These are phyloP conservation scores for Mycena epipterygia DNA, from an alignment of 768 basidiomycete species.

Conservation along the genomic window DNA sequence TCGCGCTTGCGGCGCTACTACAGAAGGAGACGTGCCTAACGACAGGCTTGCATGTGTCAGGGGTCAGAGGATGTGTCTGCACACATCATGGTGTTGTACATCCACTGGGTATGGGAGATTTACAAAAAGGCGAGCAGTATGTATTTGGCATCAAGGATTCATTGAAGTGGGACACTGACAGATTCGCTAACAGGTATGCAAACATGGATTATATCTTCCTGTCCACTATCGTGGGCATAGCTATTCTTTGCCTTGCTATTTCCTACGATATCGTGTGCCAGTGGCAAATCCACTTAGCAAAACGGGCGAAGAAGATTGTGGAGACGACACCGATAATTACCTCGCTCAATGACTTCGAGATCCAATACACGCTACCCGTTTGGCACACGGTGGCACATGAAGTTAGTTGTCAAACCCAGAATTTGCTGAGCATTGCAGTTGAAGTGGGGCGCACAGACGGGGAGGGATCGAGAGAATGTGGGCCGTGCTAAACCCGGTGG, in stretches of 20 bases:
- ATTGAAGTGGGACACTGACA: neutral
- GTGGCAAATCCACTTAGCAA: constrained; percentile 20
- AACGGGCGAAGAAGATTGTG: constrained; percentile 5
- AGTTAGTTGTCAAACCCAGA: constrained; percentile 17
- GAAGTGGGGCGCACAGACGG: constrained; percentile 29
- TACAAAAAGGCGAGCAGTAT: constrained; percentile 41
- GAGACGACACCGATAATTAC: neutral
- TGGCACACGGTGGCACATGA: constrained; percentile 38
- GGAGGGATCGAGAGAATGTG: constrained; percentile 42
- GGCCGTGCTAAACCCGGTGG: constrained; percentile 40
- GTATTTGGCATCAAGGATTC: neutral
- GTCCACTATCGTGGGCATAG: constrained; percentile 16
- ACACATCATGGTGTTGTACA: constrained; percentile 34
- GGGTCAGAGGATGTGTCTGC: constrained; percentile 29
- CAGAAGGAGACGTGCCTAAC: constrained; percentile 36
- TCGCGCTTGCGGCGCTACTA: constrained; percentile 12
- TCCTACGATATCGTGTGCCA: constrained; percentile 47
- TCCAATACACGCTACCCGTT: constrained; percentile 23
- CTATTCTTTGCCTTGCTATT: neutral
- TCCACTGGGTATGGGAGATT: constrained; percentile 14
- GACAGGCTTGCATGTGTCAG: constrained; percentile 25
- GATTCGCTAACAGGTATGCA: constrained; percentile 29
- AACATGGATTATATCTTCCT: constrained; percentile 43
- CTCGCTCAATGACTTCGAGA: neutral
- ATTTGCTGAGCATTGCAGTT: constrained; percentile 25